Base-by-base conservation (phyloP, 257 asterid species). In the Fraxinus cuspidata region DNA sequence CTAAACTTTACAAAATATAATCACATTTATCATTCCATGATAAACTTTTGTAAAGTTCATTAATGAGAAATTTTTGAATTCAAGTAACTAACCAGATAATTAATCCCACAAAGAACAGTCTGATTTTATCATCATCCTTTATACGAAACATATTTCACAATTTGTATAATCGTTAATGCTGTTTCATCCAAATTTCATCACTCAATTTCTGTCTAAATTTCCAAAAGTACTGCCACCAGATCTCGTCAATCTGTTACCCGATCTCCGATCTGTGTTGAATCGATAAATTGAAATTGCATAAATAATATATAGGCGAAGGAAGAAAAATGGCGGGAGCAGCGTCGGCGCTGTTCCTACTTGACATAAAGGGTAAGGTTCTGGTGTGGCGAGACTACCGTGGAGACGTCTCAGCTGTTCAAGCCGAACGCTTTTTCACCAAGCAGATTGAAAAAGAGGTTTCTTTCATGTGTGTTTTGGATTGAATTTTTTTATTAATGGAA, bases 381-480 rank as follows among this genome's bases (percentile, higher is more conserved):
- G 83, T 86, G 73, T 70, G 86, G 80, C 87, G 89, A 47, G 89
- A 86, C 78, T 86, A 83, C 69, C 83, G 89, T 34, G 89, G 89
- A 0, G 89, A 86, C 70, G 83, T 86, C 58, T 64, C 89, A 4
- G 68, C 85, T 49, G 84, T 65, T 42, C 87, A 86, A 70, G 86
- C 86, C 72, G 89, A 86, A 29, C 83, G 83, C 42, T 86, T 86
- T 34, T 63, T 63, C 69, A 27, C 69, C 35, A 63, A 63, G 35
- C 69, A 25, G 69, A 63, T 63, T 27, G 69, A 63, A 27, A 63
- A 63, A 63, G 69, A 63, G 69, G 69, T 63, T 25, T n/a, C 32
- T 23, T 63, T 63, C 29, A 21, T 58, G 0, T 25, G 35, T 25
- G 11, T 53, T 53, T 63, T 18, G 23, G 32, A 53, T 53, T 53